Base-by-base conservation (phyloP, 805 yeast genomes). In the Metschnikowia sp. region DNA sequence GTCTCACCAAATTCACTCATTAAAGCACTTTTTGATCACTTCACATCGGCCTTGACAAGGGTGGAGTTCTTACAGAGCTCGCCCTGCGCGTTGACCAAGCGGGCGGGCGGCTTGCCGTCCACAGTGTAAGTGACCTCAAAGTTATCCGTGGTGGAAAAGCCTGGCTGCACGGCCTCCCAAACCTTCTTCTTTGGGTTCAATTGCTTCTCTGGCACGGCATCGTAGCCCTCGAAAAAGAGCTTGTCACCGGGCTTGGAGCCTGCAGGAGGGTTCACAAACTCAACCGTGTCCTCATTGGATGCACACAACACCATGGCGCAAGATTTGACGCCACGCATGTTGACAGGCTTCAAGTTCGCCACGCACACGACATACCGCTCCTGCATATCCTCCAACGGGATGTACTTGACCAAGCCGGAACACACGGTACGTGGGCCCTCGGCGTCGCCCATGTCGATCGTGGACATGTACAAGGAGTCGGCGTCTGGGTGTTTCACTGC, bases 341-440 rank as follows among this genome's bases (percentile, higher is more conserved):
- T 84, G 36, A 91, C 99, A 15, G 99, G 99, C 75, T 94, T 94
- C 72, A 94, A 81, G 77, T 95, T 95, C 59, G 97, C 96, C 60
- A 94, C 90, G 48, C 86, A 85, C 39, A 94, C 86, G 42, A 92
- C 96, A 60, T 79, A 80, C 68, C 98, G 85, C 69, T 88, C 81
- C 79, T 94, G 99, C 96, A 94, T 86, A 37, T 86, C 96, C 73
- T 94, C 98, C 55, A 95, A 68, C 36, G 96, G 84, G 64, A 88
- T 78, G 71, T 87, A 83, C 58, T 88, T 88, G 53, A 90, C 97
- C 61, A 94, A 78, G 58, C 99, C 99, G 10, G 97, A 88, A 75
- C 99, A 94, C 48, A 94, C 96, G 30, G 98, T 94, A 77, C 99
- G 83, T 63, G 99, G 99, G 50, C 95, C 96, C 66, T 88, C 96